Percentiles rank a stretch among this genome's conserved stretches.
These are phyloP conservation scores for Astraeus odoratus DNA, from an alignment of 768 basidiomycete genomes.

Conservation along the genomic window DNA sequence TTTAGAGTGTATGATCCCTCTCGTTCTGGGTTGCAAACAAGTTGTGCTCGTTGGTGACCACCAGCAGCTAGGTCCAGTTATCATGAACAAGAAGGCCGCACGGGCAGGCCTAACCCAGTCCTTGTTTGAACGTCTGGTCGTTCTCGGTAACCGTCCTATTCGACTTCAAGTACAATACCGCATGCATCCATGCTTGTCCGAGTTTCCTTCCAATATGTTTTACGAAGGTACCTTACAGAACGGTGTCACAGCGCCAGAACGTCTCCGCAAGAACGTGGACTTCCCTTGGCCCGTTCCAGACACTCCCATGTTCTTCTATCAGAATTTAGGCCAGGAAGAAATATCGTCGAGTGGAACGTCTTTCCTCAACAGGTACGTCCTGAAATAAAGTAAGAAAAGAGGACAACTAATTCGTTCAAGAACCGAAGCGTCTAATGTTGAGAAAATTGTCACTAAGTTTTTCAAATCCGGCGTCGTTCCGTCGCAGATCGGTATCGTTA, in stretches of 20 bases:
- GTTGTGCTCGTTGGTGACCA: slow-evolving; percentile 97
- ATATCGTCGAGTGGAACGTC: slow-evolving; percentile 98
- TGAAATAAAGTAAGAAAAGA: not conserved
- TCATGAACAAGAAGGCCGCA: slow-evolving; percentile 99
- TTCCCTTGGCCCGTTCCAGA: slow-evolving; percentile 98
- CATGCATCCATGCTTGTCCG: slow-evolving; percentile 99
- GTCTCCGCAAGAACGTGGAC: slow-evolving; percentile 95
- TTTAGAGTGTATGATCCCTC: slow-evolving; percentile 97
- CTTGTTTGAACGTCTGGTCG: slow-evolving; percentile 93
- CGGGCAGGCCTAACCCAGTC: slow-evolving; percentile 98
- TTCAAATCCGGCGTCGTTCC: slow-evolving; percentile 99
- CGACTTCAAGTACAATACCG: slow-evolving; percentile 99
- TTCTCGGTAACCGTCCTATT: slow-evolving; percentile 93
- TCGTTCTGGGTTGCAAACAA: slow-evolving; percentile 97
- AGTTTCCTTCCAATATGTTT: slow-evolving; percentile 99
- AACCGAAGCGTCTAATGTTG: slow-evolving; percentile 97
- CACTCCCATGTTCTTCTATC: slow-evolving; percentile 99
- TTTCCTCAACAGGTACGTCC: slow-evolving; percentile 78
- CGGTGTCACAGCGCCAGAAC: slow-evolving; percentile 97
- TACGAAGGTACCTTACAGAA: slow-evolving; percentile 99
- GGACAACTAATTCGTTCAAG: slow-evolving; percentile 33
- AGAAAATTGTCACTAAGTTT: slow-evolving; percentile 99
- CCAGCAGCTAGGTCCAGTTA: slow-evolving; percentile 95
- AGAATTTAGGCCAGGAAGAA: slow-evolving; percentile 97
- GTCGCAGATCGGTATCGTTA: slow-evolving; percentile 94